Base-by-base conservation (phyloP, 139 green algal species). In the Tetratostichococcus sp. region DNA sequence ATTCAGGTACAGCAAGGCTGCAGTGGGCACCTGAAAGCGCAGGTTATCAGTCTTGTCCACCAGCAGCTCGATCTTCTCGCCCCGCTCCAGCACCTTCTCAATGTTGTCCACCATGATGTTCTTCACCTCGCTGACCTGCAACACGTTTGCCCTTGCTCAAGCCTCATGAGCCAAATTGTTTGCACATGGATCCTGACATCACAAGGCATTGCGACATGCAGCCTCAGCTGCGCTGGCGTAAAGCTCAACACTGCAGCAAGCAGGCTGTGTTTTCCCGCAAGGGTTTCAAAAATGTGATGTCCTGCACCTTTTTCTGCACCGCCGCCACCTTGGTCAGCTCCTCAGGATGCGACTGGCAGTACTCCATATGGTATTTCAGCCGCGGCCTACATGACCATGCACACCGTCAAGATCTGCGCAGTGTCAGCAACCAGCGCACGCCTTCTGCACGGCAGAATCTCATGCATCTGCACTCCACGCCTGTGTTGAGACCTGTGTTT, bases 31-130 rank as follows among this genome's bases (percentile, higher is more conserved):
- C 87, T 97, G 91, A 69, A 89, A 93, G 35, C 94, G 91, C 59
- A 98, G 88, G 77, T 95, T 93, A 72, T 98, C 95, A 14, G 94
- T 97, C 79, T 98, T 98, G 81, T 98, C 94, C 66, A 97, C 92
- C 70, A 98, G 82, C 71, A 97, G 81, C 86, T 98, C 95, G 42
- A 98, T 94, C 86, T 97, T 97, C 82, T 98, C 95, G 1, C 95
- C 95, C 0, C 95, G 88, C 67, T 95, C 91, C 67, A 98, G 75
- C 76, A 98, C 93, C 82, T 92, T 91, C 79, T 98, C 95, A 43
- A 98, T 98, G 87, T 98, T 98, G 33, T 98, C 93, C 50, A 95
- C 94, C 95, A 98, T 98, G 77, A 98, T 93, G 78, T 91, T 89
- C 82, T 98, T 98, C 72, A 98, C 94, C 85, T 98, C 92, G 35